These are phyloP conservation scores for Bacterosira constricta DNA, from an alignment of 108 stramenopile genomes.

Conservation along the genomic window DNA sequence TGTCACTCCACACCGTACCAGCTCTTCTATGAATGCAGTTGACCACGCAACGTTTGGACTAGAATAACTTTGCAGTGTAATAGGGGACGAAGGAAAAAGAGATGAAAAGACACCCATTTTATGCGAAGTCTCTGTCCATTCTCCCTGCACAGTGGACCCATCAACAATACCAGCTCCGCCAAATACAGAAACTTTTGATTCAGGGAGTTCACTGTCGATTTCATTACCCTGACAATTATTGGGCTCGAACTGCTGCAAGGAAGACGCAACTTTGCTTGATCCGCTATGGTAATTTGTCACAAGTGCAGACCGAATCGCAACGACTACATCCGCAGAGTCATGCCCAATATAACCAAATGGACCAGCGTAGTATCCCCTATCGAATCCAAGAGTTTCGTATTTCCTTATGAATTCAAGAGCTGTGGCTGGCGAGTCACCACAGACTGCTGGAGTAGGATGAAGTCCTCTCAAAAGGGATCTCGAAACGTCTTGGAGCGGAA, in stretches of 20 bases:
- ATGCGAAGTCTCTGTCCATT: slow-evolving; percentile 85
- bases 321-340: slow-evolving; percentile 73
- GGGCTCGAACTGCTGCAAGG: background rate
- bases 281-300: slow-evolving; percentile 27
- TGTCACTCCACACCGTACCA: slow-evolving; percentile 81
- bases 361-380: slow-evolving; percentile 84
- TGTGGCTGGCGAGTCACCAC: slow-evolving; percentile 57
- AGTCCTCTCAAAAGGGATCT: slow-evolving; percentile 58
- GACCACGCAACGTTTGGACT: slow-evolving; percentile 90
- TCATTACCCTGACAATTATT: background rate
- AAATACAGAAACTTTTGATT: slow-evolving; percentile 61
- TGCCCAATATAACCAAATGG: slow-evolving; percentile 80
- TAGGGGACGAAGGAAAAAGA: slow-evolving; percentile 76
- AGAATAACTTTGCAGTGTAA: slow-evolving; percentile 66
- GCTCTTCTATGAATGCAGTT: slow-evolving; percentile 88
- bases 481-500: slow-evolving; percentile 26
- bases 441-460: slow-evolving; percentile 88
- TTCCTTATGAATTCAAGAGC: slow-evolving; percentile 73
- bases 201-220: background rate
- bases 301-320: slow-evolving; percentile 78
- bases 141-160: slow-evolving; percentile 80
- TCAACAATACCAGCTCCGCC: slow-evolving; percentile 87
- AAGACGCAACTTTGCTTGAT: background rate
- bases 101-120: slow-evolving; percentile 81
- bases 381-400: slow-evolving; percentile 61